These are phyloP conservation scores for Zoysia matrella DNA, from an alignment of 202 grass and related monocot species.

Conservation along the genomic window DNA sequence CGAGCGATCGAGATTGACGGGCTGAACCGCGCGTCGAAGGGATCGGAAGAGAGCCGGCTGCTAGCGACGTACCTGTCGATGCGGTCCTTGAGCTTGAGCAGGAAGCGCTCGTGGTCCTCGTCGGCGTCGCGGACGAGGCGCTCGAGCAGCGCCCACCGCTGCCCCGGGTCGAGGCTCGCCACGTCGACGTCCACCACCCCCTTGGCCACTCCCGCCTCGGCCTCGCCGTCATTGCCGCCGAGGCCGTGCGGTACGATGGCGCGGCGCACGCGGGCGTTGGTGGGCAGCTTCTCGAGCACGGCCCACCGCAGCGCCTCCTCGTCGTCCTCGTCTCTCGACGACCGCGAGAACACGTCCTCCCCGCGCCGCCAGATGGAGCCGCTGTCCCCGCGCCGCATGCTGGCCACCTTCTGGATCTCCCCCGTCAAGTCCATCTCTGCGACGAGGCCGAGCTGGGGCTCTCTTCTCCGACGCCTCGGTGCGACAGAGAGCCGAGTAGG, in stretches of 20 bases:
- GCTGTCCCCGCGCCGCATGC: slow-evolving; percentile 42
- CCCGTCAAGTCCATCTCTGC: slow-evolving; percentile 45
- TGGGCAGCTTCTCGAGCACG: slow-evolving; percentile 79
- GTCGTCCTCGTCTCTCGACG: slow-evolving; percentile 74
- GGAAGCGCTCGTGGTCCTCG: slow-evolving; percentile 63
- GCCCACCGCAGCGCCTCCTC: slow-evolving; percentile 90
- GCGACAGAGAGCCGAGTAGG: too few relatives aligned
- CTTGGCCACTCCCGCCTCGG: not conserved
- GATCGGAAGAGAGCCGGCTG: too few relatives aligned
- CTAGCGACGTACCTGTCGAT: slow-evolving; percentile 48
- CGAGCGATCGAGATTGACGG: too few relatives aligned
- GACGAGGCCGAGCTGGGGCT: too few relatives aligned
- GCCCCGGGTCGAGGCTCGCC: slow-evolving; percentile 46
- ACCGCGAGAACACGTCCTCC: slow-evolving; percentile 71
- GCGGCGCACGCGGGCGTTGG: slow-evolving; percentile 33
- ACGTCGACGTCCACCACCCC: slow-evolving; percentile 69
- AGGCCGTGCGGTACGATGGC: slow-evolving; percentile 51
- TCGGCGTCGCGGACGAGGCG: slow-evolving; percentile 77
- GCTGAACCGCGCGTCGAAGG: too few relatives aligned
- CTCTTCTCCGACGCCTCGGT: too few relatives aligned
- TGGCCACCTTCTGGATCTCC: slow-evolving; percentile 64
- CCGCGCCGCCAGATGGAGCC: slow-evolving; percentile 3
- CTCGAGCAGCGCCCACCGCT: slow-evolving; percentile 62
- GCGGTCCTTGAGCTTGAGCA: too few relatives aligned
- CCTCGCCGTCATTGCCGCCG: not conserved